Evolutionary conservation across 805 yeast species (phyloP), one percentile per base, ranked within the genome.

Genomic region (Lachancea sp.): DNA sequence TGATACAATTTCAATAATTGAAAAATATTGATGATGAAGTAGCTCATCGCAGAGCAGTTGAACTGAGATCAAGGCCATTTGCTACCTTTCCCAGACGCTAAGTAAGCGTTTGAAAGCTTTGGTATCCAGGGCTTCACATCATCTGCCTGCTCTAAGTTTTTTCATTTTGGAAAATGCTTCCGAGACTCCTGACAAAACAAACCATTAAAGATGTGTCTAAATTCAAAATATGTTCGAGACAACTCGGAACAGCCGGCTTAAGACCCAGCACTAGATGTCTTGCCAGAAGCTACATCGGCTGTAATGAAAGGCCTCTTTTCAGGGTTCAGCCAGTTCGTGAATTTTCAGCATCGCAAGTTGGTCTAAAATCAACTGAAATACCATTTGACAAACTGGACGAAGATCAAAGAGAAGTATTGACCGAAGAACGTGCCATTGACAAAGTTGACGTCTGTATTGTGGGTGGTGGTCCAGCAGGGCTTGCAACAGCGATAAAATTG

Each of bases 401-500:
- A n/a, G 85, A 78, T 16, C 70, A 72, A 38, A 68, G 68, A 51
- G 77, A 67, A 30, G 46, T 67, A 3, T 65, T 82, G 13, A 69
- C 69, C 1, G 82, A 78, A 49, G 86, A 82, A 50, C 72, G 98
- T 46, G 95, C 85, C 5, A 77, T 73, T 12, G 99, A 93, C 59
- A 77, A 78, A 27, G 96, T 87, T 12, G 99, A 93, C 63, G 95
- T 93, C 18, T 85, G 95, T 57, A 88, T 93, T 42, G 95, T 93
- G 2, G 99, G 99, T 36, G 98, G 95, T 30, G 99, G 99, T 0
- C 98, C 98, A 6, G 95, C 98, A 1, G 99, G 99, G 2, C 70
- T 93, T 41, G 90, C 96, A 1, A 83, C 99, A 1, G 98, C 98
- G 11, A 93, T 93, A 50, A 75, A 77, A 53, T 70, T 88, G 49